A percentile compares a stretch with the other conserved stretches of the same genome.
Evolutionary conservation across 345 rosid species (phyloP).

Genomic region (Eucalyptus dawsonii): DNA sequence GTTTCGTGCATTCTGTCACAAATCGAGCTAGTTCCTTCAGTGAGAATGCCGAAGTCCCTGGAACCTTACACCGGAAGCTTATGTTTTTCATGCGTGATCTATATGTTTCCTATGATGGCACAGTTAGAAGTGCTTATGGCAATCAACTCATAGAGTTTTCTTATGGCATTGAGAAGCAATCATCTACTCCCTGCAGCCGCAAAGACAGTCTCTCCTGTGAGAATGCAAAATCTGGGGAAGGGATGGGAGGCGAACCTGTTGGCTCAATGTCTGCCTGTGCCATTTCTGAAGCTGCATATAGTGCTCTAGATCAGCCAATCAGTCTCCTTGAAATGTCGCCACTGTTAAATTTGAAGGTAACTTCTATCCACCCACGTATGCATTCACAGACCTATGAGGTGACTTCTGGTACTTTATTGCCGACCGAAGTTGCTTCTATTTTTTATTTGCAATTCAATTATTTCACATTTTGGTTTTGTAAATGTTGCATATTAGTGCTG

Average conservation of each 20-base stretch:
- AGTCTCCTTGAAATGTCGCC: slow-evolving; percentile 83
- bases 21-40: slow-evolving; percentile 77
- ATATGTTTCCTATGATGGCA: slow-evolving; percentile 66
- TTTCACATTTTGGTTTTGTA: background rate
- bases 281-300: slow-evolving; percentile 85
- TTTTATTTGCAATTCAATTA: background rate
- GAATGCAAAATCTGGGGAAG: slow-evolving; percentile 2
- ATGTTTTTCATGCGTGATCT: slow-evolving; percentile 90
- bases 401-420: background rate
- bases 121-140: slow-evolving; percentile 75
- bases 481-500: background rate
- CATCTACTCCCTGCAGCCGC: background rate
- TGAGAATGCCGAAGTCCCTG: slow-evolving; percentile 95
- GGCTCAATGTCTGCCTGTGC: slow-evolving; percentile 87
- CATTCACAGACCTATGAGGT: background rate
- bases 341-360: slow-evolving; percentile 60
- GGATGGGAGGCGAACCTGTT: slow-evolving; percentile 54
- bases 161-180: slow-evolving; percentile 21
- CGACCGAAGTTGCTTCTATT: background rate
- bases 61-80: slow-evolving; percentile 64
- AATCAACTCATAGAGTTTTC: slow-evolving; percentile 69
- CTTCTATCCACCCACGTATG: background rate
- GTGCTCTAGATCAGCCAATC: slow-evolving; percentile 90
- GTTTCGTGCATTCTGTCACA: slow-evolving; percentile 81
- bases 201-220: background rate